Conservation (phyloP, 2,329 filamentous ascomycete species). For the Colletotrichum cuscutae region DNA sequence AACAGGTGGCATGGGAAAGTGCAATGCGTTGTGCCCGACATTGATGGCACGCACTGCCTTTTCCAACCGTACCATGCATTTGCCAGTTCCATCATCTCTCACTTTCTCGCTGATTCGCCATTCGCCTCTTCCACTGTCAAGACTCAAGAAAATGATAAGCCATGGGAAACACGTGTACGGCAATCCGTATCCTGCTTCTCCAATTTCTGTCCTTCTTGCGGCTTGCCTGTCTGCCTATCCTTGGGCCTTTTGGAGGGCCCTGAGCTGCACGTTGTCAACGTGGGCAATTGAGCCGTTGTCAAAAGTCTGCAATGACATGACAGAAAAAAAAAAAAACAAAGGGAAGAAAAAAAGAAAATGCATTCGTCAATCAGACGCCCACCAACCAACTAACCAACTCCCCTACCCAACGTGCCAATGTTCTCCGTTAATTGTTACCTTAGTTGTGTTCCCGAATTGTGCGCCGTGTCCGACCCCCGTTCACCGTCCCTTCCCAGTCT, state of each 20-base stretch:
- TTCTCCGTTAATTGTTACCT: neutral
- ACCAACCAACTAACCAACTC: too few species aligned
- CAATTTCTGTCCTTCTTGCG: neutral
- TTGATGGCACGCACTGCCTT: neutral
- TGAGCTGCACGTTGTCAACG: slow-evolving; percentile 16
- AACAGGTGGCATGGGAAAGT: neutral
- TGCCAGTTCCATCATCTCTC: slow-evolving; percentile 8
- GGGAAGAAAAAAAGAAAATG: neutral
- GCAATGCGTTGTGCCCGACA: neutral
- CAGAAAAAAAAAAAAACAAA: neutral
- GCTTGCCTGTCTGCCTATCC: neutral
- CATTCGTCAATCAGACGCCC: slow-evolving; percentile 7
- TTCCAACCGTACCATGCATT: neutral
- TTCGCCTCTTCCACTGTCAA: neutral
- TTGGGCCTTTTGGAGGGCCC: neutral
- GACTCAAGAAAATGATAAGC: neutral
- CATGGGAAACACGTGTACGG: neutral
- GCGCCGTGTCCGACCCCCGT: slow-evolving; percentile 19
- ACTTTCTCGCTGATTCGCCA: neutral
- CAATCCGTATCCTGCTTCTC: neutral
- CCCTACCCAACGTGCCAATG: too few species aligned
- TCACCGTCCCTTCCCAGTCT: neutral
- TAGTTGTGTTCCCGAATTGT: slow-evolving; percentile 17
- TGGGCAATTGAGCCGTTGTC: slow-evolving; percentile 23
- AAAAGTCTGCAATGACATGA: slow-evolving; percentile 1